Conservation (phyloP, 2,329 filamentous ascomycete genomes). For the Neofusicoccum sp. region DNA sequence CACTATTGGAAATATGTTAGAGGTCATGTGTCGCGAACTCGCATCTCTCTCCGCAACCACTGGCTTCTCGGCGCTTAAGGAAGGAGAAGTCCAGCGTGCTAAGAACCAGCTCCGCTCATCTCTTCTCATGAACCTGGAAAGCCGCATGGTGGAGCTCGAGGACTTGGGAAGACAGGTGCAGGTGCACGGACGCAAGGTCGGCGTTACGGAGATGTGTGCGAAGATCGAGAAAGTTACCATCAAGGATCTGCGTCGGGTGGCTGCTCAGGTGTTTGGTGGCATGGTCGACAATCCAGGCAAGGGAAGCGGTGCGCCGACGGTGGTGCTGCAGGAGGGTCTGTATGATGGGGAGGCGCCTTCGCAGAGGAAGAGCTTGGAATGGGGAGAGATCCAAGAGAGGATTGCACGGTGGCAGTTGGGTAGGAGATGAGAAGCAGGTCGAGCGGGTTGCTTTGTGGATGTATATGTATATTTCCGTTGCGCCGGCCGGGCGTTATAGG, state of each 20-base stretch:
- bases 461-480: not conserved
- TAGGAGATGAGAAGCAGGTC: constrained; percentile 43
- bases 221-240: constrained; percentile 82
- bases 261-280: constrained; percentile 73
- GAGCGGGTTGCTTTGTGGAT: not conserved
- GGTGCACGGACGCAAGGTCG: constrained; percentile 90
- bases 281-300: constrained; percentile 69
- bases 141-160: constrained; percentile 94
- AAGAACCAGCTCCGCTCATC: constrained; percentile 94
- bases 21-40: constrained; percentile 92
- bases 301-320: constrained; percentile 86
- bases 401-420: constrained; percentile 84
- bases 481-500: not conserved
- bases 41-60: constrained; percentile 72
- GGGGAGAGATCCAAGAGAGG: constrained; percentile 86
- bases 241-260: constrained; percentile 77
- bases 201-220: constrained; percentile 88
- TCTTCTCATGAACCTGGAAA: constrained; percentile 96
- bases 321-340: constrained; percentile 90
- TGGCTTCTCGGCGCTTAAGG: constrained; percentile 69
- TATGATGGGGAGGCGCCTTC: constrained; percentile 57
- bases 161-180: constrained; percentile 93
- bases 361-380: constrained; percentile 66
- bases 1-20: constrained; percentile 78
- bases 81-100: constrained; percentile 79